phyloP scores from a whole-genome alignment of 2,329 filamentous ascomycete genomes.

The Hortaea werneckii region DNA sequence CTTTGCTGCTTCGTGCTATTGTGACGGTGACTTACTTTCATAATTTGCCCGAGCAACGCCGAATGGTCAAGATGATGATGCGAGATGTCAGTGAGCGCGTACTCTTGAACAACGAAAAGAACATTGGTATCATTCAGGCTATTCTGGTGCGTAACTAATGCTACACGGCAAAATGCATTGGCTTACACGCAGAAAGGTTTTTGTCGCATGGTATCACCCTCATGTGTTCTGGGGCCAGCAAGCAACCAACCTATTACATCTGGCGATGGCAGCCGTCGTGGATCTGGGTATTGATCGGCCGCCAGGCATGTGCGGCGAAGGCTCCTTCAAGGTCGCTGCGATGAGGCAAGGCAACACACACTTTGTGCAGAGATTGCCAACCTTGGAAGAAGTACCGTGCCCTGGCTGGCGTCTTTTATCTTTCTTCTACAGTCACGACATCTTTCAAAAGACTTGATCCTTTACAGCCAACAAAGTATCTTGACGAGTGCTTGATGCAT shows the following conservation, averaged over 20 bases:
- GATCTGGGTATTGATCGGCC: conserved; percentile 20
- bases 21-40: conserved; percentile 19
- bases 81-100: conserved; percentile 20
- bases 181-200: not conserved
- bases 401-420: conserved; percentile 18
- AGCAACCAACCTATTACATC: conserved; percentile 18
- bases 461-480: conserved; percentile 16
- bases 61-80: conserved; percentile 18
- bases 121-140: conserved; percentile 19
- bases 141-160: conserved; percentile 7
- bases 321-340: conserved; percentile 9
- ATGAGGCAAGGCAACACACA: conserved; percentile 8
- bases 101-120: conserved; percentile 22
- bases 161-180: not conserved
- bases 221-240: conserved; percentile 23
- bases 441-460: conserved; percentile 22
- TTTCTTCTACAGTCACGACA: conserved; percentile 19
- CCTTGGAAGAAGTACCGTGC: conserved; percentile 19
- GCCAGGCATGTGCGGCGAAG: conserved; percentile 4
- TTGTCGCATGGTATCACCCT: conserved; percentile 16
- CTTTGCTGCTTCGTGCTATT: conserved; percentile 21
- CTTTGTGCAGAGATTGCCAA: conserved; percentile 2
- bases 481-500: conserved; percentile 13
- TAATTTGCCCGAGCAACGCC: conserved; percentile 18
- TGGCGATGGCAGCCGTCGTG: conserved; percentile 18